Conservation (phyloP, 179 eudicot genomes). For the Amaranthus tricolor region DNA sequence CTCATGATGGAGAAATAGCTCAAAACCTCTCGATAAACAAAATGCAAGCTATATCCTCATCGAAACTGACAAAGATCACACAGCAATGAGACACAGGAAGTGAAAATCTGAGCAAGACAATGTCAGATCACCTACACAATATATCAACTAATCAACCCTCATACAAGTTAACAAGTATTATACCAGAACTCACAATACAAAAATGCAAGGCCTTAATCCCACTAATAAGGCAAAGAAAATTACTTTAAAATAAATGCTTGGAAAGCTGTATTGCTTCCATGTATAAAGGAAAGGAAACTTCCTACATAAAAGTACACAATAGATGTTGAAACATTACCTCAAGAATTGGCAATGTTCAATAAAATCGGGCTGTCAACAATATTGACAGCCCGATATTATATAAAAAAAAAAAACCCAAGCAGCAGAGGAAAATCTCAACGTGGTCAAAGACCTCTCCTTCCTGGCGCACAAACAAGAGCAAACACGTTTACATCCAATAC, state of each 20-base stretch:
- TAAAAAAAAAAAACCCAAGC: constrained; percentile 15
- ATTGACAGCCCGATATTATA: constrained; percentile 56
- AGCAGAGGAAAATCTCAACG: constrained; percentile 10
- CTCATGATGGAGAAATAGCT: constrained; percentile 41
- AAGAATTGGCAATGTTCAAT: constrained; percentile 24
- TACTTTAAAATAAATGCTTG: constrained; percentile 6
- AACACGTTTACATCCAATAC: constrained; percentile 23
- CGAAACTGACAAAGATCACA: constrained; percentile 12
- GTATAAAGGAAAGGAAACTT: constrained; percentile 7
- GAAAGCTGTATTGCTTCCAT: not conserved
- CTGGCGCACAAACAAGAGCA: constrained; percentile 23
- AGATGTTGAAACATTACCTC: constrained; percentile 1
- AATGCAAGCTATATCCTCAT: constrained; percentile 17
- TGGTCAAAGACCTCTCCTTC: constrained; percentile 27
- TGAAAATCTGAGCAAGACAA: not conserved
- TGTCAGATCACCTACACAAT: constrained; percentile 27
- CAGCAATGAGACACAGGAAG: constrained; percentile 5
- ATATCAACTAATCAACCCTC: not conserved
- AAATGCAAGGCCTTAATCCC: no score
- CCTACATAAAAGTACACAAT: not conserved
- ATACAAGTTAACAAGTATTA: constrained; percentile 2
- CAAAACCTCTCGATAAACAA: constrained; percentile 36
- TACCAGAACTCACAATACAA: not conserved
- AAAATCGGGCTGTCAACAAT: constrained; percentile 47
- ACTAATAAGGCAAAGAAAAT: not conserved